Evolutionary conservation across 139 green algal genomes (phyloP).

Genomic region (Chlorella sorokiniana): DNA sequence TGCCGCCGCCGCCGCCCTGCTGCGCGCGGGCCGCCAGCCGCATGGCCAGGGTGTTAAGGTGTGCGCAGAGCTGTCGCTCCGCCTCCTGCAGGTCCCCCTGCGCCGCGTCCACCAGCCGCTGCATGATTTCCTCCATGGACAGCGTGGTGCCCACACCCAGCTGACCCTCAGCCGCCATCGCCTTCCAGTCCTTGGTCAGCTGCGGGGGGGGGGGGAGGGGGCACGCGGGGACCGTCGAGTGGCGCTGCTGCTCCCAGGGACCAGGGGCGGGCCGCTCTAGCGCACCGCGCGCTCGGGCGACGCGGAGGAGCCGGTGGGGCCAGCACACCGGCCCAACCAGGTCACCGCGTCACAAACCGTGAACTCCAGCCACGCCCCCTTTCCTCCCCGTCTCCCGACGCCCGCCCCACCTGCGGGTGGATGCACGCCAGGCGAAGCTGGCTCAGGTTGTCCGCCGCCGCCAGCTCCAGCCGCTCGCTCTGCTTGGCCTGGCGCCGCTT

Average conservation of each 20-base stretch:
- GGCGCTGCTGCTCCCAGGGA: no score
- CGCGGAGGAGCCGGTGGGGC: no score
- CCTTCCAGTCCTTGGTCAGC: conserved; percentile 66
- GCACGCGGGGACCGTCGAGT: background rate
- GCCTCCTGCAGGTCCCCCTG: conserved; percentile 58
- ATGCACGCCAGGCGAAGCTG: conserved; percentile 79
- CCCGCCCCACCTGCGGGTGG: conserved; percentile 52
- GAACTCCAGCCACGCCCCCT: no score
- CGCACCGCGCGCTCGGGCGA: no score
- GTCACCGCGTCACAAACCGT: no score
- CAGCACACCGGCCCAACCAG: no score
- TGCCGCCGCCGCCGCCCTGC: background rate
- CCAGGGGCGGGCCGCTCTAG: no score
- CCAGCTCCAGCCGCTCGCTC: conserved; percentile 26
- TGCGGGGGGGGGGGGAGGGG: conserved; percentile 35
- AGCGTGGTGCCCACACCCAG: conserved; percentile 43
- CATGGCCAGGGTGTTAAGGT: conserved; percentile 64
- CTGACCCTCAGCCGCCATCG: conserved; percentile 50
- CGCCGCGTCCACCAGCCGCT: conserved; percentile 55
- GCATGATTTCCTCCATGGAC: conserved; percentile 67
- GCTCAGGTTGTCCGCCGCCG: conserved; percentile 17
- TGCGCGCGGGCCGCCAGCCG: conserved; percentile 28
- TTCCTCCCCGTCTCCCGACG: background rate
- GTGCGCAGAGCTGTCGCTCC: conserved; percentile 70
- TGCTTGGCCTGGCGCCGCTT: background rate